phyloP scores from a whole-genome alignment of 1,284 basidiomycete species.

The Ganoderma leucocontextum region DNA sequence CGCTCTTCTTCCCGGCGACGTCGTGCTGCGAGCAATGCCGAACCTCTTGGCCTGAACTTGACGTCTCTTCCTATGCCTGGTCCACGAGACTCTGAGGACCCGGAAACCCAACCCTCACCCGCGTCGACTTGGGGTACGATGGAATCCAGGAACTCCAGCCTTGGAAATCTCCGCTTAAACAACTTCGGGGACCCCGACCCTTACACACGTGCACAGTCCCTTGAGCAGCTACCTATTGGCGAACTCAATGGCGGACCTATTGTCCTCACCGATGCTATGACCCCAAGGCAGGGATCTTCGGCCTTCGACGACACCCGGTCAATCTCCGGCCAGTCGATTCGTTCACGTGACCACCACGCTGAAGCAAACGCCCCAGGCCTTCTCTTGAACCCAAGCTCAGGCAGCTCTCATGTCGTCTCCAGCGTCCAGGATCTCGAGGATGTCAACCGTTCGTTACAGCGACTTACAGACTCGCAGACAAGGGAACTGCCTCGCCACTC shows the following conservation, averaged over 20 bases:
- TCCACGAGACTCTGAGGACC: conserved; percentile 9
- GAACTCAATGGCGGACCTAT: conserved; percentile 23
- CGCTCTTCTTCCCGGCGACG: background rate
- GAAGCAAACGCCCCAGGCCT: conserved; percentile 4
- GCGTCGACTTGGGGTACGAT: conserved; percentile 35
- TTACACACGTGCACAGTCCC: conserved; percentile 12
- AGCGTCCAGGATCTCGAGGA: conserved; percentile 33
- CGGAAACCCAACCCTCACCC: conserved; percentile 30
- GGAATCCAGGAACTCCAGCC: conserved; percentile 29
- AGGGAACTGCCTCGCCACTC: conserved; percentile 21
- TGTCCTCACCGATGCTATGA: conserved; percentile 15
- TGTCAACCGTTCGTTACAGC: conserved; percentile 30
- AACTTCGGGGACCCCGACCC: conserved; percentile 20
- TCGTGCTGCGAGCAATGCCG: background rate
- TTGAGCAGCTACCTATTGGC: conserved; percentile 22
- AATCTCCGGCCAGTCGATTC: conserved; percentile 21
- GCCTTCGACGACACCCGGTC: conserved; percentile 14
- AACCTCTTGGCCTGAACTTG: conserved; percentile 14
- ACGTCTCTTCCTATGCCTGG: conserved; percentile 15
- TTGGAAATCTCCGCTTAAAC: conserved; percentile 26
- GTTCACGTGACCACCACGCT: conserved; percentile 12
- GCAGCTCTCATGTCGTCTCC: conserved; percentile 29
- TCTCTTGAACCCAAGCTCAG: conserved; percentile 15
- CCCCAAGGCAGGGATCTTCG: conserved; percentile 15
- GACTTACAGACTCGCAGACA: conserved; percentile 20